Percentiles rank a stretch among this genome's conserved stretches.
Conservation (phyloP, 306 rosid genomes). For the Lathyrus tuberosus region DNA sequence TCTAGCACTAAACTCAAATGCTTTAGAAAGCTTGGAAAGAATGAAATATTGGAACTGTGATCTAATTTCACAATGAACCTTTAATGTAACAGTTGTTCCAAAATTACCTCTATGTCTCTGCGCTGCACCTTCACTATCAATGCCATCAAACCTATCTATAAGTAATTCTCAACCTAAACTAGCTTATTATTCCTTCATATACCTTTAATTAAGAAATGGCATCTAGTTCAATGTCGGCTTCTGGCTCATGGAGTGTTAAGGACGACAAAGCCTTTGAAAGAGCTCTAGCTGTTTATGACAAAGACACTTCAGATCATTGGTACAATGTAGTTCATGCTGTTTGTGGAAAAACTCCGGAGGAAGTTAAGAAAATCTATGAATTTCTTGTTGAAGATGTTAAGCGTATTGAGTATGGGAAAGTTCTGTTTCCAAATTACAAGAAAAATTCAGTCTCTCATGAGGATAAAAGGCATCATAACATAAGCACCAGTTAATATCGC, state of each 20-base stretch:
- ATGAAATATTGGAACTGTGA: no score
- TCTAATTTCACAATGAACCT: no score
- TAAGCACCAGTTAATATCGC: no score
- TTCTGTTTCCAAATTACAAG: constrained; percentile 80
- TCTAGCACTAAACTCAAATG: no score
- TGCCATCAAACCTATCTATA: no score
- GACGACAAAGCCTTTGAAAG: constrained; percentile 90
- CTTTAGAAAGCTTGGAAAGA: no score
- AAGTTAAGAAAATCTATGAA: constrained; percentile 79
- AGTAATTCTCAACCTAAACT: background rate
- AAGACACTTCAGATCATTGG: constrained; percentile 95
- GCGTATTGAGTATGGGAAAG: constrained; percentile 78
- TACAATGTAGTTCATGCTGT: constrained; percentile 87
- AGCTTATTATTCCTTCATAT: background rate
- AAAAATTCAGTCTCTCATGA: no score
- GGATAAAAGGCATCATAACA: no score
- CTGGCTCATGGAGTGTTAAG: constrained; percentile 81
- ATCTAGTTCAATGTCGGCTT: constrained; percentile 75
- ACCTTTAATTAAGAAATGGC: constrained; percentile 49
- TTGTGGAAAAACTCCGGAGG: constrained; percentile 81
- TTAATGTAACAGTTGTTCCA: no score
- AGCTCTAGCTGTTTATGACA: constrained; percentile 87
- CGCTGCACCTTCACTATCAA: no score
- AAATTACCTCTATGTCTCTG: no score
- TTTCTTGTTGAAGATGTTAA: constrained; percentile 75